Evolutionary conservation across 2,329 filamentous ascomycete genomes (phyloP).

Genomic region (Aspergillus pseudonomiae): DNA sequence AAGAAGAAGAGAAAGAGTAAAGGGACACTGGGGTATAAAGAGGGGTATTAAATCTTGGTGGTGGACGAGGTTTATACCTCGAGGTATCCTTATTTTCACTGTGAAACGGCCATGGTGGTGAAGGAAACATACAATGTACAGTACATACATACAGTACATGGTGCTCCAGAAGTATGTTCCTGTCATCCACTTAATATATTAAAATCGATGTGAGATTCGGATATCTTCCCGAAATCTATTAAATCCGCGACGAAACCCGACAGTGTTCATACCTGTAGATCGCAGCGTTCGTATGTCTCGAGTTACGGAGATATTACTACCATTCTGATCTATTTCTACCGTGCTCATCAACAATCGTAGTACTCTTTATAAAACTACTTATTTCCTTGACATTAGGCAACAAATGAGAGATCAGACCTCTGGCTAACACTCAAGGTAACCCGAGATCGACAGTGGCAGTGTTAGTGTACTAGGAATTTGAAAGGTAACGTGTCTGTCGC

Average conservation of each 20-base stretch:
- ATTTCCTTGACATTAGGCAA: background rate
- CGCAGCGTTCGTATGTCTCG: background rate
- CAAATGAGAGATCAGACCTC: constrained; percentile 26
- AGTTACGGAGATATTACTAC: background rate
- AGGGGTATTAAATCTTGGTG: background rate
- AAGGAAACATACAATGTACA: background rate
- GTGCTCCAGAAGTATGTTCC: background rate
- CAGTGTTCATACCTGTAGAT: background rate
- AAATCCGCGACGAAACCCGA: background rate
- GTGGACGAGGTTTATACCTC: background rate
- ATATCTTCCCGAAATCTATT: background rate
- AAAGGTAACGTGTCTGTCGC: constrained; percentile 14
- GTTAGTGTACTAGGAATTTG: constrained; percentile 15
- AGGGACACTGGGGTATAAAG: background rate
- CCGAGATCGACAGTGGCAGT: constrained; percentile 36
- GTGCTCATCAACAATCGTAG: background rate
- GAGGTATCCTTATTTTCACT: background rate
- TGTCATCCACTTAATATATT: background rate
- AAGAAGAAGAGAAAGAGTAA: no score
- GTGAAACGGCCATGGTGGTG: background rate
- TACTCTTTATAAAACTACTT: background rate
- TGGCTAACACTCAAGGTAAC: constrained; percentile 18
- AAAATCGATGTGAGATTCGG: background rate
- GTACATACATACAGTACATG: background rate
- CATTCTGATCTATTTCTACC: background rate